Evolutionary conservation across 1,284 basidiomycete species (phyloP).

Genomic region (Coniophora puteana): DNA sequence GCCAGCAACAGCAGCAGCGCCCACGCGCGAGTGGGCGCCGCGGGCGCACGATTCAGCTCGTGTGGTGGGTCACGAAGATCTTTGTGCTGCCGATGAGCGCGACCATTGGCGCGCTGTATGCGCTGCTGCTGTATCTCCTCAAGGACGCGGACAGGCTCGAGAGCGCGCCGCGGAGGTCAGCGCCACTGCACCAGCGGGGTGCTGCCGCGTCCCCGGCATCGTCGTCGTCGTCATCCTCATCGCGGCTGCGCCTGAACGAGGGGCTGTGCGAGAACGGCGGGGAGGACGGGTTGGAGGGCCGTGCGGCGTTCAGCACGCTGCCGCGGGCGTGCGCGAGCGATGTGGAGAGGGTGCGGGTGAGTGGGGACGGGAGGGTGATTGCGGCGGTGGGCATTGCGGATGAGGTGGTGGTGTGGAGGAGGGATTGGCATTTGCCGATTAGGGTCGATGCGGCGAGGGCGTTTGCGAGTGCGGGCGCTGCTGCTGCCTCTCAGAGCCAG

Average conservation of each 20-base stretch:
- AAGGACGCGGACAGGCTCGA: conserved; percentile 92
- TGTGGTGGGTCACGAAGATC: conserved; percentile 77
- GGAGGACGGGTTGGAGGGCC: conserved; percentile 38
- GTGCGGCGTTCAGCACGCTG: conserved; percentile 63
- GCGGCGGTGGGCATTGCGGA: conserved; percentile 77
- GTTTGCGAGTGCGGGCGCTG: conserved; percentile 43
- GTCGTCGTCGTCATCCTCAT: no score
- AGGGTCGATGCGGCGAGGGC: conserved; percentile 50
- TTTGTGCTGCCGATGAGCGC: conserved; percentile 82
- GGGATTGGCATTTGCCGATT: conserved; percentile 37
- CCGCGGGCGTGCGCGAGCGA: conserved; percentile 78
- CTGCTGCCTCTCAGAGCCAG: conserved; percentile 40
- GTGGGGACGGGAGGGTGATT: conserved; percentile 58
- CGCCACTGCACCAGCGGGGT: no score
- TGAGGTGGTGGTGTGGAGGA: conserved; percentile 68
- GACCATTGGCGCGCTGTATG: conserved; percentile 75
- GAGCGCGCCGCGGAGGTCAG: no score
- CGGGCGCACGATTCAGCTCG: conserved; percentile 32
- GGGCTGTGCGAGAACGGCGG: no score
- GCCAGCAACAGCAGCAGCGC: no score
- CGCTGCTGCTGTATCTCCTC: conserved; percentile 82
- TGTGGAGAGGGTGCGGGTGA: conserved; percentile 75
- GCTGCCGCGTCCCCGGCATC: conserved; percentile 40
- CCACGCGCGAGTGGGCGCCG: not conserved
- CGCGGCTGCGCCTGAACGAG: no score